A percentile compares a stretch with the other conserved stretches of the same genome.
phyloP scores from a whole-genome alignment of 2,329 filamentous ascomycete species.

The Emergomyces pasteurianus region DNA sequence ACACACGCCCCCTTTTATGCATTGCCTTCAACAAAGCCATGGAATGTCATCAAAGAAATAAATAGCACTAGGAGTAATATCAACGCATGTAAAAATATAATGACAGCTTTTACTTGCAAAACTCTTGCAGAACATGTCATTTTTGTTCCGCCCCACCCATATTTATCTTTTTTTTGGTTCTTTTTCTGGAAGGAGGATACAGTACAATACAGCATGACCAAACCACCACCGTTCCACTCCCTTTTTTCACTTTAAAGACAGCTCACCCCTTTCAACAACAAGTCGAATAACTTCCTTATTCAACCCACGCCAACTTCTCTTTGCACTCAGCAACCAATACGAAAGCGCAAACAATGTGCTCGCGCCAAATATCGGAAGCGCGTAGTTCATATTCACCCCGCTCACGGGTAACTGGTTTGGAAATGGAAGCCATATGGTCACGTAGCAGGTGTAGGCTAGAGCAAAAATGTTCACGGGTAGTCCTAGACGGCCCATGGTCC shows the following conservation, averaged over 20 bases:
- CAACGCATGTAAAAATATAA: not conserved
- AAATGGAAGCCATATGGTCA: slow-evolving; percentile 24
- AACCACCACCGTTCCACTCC: not conserved
- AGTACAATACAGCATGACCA: not conserved
- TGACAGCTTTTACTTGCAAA: not conserved
- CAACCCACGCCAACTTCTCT: slow-evolving; percentile 9
- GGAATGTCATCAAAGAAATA: not conserved
- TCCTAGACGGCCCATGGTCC: slow-evolving; percentile 21
- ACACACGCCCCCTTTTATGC: no score
- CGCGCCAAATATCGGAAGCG: slow-evolving; percentile 21
- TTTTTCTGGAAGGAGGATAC: not conserved
- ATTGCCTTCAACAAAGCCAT: not conserved
- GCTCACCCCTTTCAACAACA: slow-evolving; percentile 10
- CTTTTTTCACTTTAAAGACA: slow-evolving; percentile 8
- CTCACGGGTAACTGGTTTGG: slow-evolving; percentile 24
- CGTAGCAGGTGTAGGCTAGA: slow-evolving; percentile 21
- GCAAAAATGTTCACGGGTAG: slow-evolving; percentile 25
- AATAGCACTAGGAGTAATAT: not conserved
- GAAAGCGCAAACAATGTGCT: slow-evolving; percentile 9
- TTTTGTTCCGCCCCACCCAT: not conserved
- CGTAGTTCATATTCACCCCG: slow-evolving; percentile 29
- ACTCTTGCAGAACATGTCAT: not conserved
- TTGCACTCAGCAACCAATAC: slow-evolving; percentile 10
- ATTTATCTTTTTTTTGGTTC: no score
- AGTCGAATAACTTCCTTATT: slow-evolving; percentile 12